Percentiles rank a stretch among this genome's conserved stretches.
Evolutionary conservation across 192 early-diverging fungal genomes (phyloP).

Genomic region (Jimgerdemannia lactiflua): DNA sequence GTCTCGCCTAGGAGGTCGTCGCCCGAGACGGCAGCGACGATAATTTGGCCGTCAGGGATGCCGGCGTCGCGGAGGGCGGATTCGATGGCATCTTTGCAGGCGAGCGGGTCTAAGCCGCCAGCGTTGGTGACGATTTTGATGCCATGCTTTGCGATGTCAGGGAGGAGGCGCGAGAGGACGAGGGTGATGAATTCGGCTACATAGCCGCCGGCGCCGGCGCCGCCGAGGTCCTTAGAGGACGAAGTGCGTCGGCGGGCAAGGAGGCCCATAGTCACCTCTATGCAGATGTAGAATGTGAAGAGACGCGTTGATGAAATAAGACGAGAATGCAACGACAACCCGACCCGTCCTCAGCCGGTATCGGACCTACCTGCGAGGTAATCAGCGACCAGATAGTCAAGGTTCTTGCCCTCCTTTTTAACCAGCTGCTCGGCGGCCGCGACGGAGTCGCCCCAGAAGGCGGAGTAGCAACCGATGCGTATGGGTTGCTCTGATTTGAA

Average conservation of each 20-base stretch:
- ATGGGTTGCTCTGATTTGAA: conserved; percentile 38
- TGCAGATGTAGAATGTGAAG: not conserved
- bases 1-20: conserved; percentile 46
- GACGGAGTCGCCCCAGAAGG: conserved; percentile 60
- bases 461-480: conserved; percentile 58
- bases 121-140: conserved; percentile 67
- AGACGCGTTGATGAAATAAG: not conserved
- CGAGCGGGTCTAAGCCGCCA: conserved; percentile 59
- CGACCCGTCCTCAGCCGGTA: not conserved
- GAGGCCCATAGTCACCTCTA: conserved; percentile 72
- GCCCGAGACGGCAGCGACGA: conserved; percentile 62
- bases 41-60: conserved; percentile 27
- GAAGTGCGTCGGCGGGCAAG: conserved; percentile 48
- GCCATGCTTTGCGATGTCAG: conserved; percentile 46
- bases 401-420: conserved; percentile 33
- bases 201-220: conserved; percentile 47
- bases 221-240: conserved; percentile 34
- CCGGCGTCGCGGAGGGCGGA: conserved; percentile 36
- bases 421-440: conserved; percentile 55
- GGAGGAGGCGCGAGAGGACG: conserved; percentile 43
- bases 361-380: conserved; percentile 61
- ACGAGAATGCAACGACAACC: conserved; percentile 1
- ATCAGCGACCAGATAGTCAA: conserved; percentile 60
- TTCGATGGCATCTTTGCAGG: conserved; percentile 64
- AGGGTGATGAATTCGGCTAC: conserved; percentile 58